A percentile compares a stretch with the other conserved stretches of the same genome.
These are phyloP conservation scores for Micromonas pusilla DNA, from an alignment of 139 green algal species.

Conservation along the genomic window DNA sequence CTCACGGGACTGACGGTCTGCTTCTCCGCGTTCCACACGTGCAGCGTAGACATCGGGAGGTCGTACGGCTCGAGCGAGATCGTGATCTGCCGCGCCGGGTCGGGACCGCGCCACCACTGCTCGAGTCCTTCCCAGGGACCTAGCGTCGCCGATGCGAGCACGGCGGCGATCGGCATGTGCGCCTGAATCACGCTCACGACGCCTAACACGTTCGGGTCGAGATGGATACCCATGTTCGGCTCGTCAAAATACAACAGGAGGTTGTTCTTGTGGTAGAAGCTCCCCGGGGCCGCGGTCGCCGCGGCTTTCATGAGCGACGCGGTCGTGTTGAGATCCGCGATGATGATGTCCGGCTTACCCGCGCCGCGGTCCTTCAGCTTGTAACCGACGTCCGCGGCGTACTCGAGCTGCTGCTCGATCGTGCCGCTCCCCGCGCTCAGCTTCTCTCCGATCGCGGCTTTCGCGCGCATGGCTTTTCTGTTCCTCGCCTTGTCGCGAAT, in stretches of 20 bases:
- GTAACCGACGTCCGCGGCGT: slow-evolving; percentile 12
- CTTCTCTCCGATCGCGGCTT: slow-evolving; percentile 7
- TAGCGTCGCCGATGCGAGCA: slow-evolving; percentile 49
- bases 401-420: slow-evolving; percentile 41
- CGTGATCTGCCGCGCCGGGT: slow-evolving; percentile 20
- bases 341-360: slow-evolving; percentile 31
- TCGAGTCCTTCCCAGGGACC: slow-evolving; percentile 39
- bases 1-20: slow-evolving; percentile 2
- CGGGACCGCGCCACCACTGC: slow-evolving; percentile 40
- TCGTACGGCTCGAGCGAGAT: slow-evolving; percentile 37
- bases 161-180: slow-evolving; percentile 37
- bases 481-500: slow-evolving; percentile 38
- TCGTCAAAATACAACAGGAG: slow-evolving; percentile 49
- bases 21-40: slow-evolving; percentile 10
- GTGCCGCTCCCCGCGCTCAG: slow-evolving; percentile 18
- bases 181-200: slow-evolving; percentile 36
- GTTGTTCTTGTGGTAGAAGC: slow-evolving; percentile 22
- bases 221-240: slow-evolving; percentile 51
- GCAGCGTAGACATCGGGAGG: slow-evolving; percentile 28
- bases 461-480: slow-evolving; percentile 6
- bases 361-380: slow-evolving; percentile 29
- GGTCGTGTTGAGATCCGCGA: slow-evolving; percentile 32
- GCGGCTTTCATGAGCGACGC: slow-evolving; percentile 17
- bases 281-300: not conserved
- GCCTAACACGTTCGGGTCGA: slow-evolving; percentile 32